phyloP scores from a whole-genome alignment of 2,329 filamentous ascomycete species.

The Fusarium cicatricum region DNA sequence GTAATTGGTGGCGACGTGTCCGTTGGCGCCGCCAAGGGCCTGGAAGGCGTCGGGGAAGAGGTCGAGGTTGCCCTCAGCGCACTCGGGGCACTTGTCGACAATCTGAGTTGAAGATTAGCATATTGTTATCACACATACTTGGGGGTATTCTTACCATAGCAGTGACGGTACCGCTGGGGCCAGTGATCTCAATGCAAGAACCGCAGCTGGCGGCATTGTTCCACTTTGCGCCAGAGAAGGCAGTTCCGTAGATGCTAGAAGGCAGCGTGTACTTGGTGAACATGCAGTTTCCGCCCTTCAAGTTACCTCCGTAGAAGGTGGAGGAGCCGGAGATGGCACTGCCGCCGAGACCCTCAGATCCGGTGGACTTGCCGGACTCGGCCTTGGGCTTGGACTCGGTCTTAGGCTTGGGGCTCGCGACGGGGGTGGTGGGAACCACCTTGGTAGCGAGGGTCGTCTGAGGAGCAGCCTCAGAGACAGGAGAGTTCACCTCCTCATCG shows the following conservation, averaged over 20 bases:
- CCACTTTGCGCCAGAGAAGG: conserved; percentile 68
- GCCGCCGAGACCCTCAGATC: conserved; percentile 15
- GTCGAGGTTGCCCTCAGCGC: conserved; percentile 52
- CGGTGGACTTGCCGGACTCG: conserved; percentile 1
- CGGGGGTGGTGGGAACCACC: conserved; percentile 5
- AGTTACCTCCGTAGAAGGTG: conserved; percentile 64
- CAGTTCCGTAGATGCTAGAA: conserved; percentile 66
- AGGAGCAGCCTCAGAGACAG: conserved; percentile 2
- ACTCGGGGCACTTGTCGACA: conserved; percentile 57
- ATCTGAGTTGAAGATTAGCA: conserved; percentile 40
- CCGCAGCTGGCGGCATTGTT: conserved; percentile 64
- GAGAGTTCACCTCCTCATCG: background rate
- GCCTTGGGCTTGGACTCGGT: background rate
- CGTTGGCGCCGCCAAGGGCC: conserved; percentile 48
- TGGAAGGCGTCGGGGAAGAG: conserved; percentile 55
- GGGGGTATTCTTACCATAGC: conserved; percentile 62
- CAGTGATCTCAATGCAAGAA: conserved; percentile 66
- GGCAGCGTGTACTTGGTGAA: conserved; percentile 71
- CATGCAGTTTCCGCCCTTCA: conserved; percentile 68
- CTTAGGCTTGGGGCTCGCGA: conserved; percentile 3
- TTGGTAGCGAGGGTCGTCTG: conserved; percentile 25
- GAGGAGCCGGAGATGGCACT: conserved; percentile 31
- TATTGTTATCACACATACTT: background rate
- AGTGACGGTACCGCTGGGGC: conserved; percentile 64
- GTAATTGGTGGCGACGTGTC: conserved; percentile 49